These are phyloP conservation scores for Phanerodontia chrysosporium DNA, from an alignment of 768 basidiomycete genomes.

Conservation along the genomic window DNA sequence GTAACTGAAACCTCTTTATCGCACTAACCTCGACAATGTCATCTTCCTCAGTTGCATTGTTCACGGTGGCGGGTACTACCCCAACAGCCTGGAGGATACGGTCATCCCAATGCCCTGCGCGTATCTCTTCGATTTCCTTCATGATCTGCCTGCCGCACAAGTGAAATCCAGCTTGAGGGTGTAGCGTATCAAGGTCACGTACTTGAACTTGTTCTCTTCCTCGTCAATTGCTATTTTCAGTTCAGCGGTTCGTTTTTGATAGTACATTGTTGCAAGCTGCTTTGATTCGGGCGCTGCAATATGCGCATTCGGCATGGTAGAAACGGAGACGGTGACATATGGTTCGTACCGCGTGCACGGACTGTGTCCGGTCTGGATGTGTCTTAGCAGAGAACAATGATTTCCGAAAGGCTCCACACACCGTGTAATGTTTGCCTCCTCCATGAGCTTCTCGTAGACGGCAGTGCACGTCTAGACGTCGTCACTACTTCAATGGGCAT, in stretches of 20 bases:
- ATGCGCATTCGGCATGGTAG: background rate
- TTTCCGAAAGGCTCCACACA: background rate
- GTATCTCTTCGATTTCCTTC: slow-evolving; percentile 74
- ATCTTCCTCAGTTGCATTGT: background rate
- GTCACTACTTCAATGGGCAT: slow-evolving; percentile 11
- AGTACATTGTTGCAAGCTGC: slow-evolving; percentile 72
- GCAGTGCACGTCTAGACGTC: slow-evolving; percentile 57
- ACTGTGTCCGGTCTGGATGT: background rate
- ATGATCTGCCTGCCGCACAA: slow-evolving; percentile 48
- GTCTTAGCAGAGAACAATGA: background rate
- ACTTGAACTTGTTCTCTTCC: slow-evolving; percentile 83
- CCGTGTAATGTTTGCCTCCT: slow-evolving; percentile 37
- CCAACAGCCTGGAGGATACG: slow-evolving; percentile 29
- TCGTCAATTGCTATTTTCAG: slow-evolving; percentile 63
- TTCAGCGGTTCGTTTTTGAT: slow-evolving; percentile 63
- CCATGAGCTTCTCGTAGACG: slow-evolving; percentile 66
- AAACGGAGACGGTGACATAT: background rate
- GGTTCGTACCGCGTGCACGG: background rate
- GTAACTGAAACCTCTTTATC: background rate
- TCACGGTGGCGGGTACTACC: background rate
- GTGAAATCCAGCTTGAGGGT: background rate
- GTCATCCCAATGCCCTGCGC: slow-evolving; percentile 60
- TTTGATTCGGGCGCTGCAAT: slow-evolving; percentile 58
- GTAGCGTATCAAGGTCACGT: slow-evolving; percentile 13
- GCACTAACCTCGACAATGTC: background rate